Conservation (phyloP, 495 filamentous ascomycete genomes). For the Baudoinia panamericana region DNA sequence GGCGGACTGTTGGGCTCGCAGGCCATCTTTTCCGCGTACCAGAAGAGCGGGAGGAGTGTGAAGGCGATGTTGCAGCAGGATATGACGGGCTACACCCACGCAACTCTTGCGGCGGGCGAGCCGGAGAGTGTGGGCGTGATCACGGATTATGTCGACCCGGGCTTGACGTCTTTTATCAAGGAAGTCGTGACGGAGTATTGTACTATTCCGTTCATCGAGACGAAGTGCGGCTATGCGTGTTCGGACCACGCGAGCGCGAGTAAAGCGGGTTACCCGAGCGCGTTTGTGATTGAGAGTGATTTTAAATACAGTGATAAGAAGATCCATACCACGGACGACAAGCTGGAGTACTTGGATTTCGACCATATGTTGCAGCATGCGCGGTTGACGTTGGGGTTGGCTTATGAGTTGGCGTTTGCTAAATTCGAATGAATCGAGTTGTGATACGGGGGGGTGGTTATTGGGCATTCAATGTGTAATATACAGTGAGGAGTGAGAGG, state of each 20-base stretch:
- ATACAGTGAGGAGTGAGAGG: too few relatives aligned
- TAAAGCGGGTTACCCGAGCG: conserved; percentile 87
- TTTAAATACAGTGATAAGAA: conserved; percentile 76
- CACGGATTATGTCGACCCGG: conserved; percentile 74
- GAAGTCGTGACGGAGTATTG: conserved; percentile 78
- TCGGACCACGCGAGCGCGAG: conserved; percentile 94
- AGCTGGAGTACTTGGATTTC: conserved; percentile 77
- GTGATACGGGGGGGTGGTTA: too few relatives aligned
- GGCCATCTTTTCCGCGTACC: conserved; percentile 78
- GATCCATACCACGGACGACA: conserved; percentile 84
- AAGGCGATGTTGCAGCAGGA: conserved; percentile 99
- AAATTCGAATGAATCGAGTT: conserved; percentile 36
- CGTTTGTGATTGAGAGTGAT: conserved; percentile 88
- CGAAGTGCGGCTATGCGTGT: conserved; percentile 94
- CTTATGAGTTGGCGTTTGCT: conserved; percentile 72
- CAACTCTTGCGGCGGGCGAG: conserved; percentile 69
- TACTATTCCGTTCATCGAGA: conserved; percentile 75
- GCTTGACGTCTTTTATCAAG: conserved; percentile 85
- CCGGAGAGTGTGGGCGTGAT: conserved; percentile 86
- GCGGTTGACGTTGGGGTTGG: conserved; percentile 76
- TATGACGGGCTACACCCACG: conserved; percentile 87
- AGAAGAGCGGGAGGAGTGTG: conserved; percentile 57
- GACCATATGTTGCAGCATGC: conserved; percentile 98
- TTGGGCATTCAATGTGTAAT: too few relatives aligned
- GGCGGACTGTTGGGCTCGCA: conserved; percentile 65